Percentiles rank a stretch among this genome's conserved stretches.
Evolutionary conservation across 352 stramenopile genomes (phyloP).

Genomic region (Albugo candida): DNA sequence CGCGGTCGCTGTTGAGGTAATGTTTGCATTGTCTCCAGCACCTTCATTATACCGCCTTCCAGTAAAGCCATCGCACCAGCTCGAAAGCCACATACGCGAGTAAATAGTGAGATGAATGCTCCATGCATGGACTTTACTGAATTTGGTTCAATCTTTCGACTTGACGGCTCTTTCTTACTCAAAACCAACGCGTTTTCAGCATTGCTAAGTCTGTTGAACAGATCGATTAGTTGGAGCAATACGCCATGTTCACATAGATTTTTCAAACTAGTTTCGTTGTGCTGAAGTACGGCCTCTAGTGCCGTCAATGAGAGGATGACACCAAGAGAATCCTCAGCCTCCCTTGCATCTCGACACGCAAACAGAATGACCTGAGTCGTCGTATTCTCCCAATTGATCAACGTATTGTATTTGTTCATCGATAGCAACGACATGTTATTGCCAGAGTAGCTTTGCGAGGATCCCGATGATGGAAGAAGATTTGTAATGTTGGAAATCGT

Average conservation of each 20-base stretch:
- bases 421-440: no score
- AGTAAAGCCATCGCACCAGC: slow-evolving; percentile 47
- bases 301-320: slow-evolving; percentile 63
- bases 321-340: slow-evolving; percentile 52
- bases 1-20: slow-evolving; percentile 50
- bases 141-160: slow-evolving; percentile 1
- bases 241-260: slow-evolving; percentile 53
- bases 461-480: no score
- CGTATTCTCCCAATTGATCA: no score
- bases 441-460: no score
- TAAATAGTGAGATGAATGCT: slow-evolving; percentile 65
- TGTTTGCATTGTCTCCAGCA: slow-evolving; percentile 33
- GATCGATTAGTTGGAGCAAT: slow-evolving; percentile 58
- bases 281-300: slow-evolving; percentile 39
- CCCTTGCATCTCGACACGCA: slow-evolving; percentile 52
- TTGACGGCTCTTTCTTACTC: no score
- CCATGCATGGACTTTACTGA: slow-evolving; percentile 69
- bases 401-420: no score
- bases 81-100: slow-evolving; percentile 28
- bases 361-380: slow-evolving; percentile 37
- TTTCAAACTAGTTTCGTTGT: slow-evolving; percentile 26
- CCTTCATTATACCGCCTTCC: slow-evolving; percentile 46
- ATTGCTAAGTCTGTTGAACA: slow-evolving; percentile 15
- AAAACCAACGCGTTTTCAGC: slow-evolving; percentile 2
- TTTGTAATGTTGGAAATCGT: no score